Conservation (phyloP, 2,329 filamentous ascomycete genomes). For the Cercospora sp. region DNA sequence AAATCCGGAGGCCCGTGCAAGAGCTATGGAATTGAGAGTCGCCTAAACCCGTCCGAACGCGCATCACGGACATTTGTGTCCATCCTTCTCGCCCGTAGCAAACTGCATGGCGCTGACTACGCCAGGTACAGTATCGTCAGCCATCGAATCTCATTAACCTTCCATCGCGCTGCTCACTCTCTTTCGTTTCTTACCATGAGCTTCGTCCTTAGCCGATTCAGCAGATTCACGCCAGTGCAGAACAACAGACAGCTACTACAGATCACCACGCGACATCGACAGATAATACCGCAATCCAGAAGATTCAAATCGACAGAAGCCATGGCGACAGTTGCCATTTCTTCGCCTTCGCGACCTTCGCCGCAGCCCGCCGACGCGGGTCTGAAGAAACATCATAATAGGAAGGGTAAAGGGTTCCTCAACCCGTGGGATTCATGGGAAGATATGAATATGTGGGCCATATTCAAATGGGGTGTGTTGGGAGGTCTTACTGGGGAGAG, state of each 20-base stretch:
- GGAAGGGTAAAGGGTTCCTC: slow-evolving; percentile 56
- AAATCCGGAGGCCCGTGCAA: neutral
- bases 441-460: slow-evolving; percentile 39
- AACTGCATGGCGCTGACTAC: neutral
- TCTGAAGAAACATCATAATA: slow-evolving; percentile 42
- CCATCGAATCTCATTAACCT: neutral
- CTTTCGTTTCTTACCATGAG: slow-evolving; percentile 9
- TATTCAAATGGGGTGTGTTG: slow-evolving; percentile 44
- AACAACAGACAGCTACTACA: slow-evolving; percentile 1
- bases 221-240: neutral
- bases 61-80: neutral
- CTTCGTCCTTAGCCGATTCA: slow-evolving; percentile 6
- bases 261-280: neutral
- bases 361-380: slow-evolving; percentile 47
- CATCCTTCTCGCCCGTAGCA: neutral
- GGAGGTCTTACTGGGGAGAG: slow-evolving; percentile 52
- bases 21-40: neutral
- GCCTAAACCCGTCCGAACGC: neutral
- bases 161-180: neutral
- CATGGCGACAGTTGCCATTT: slow-evolving; percentile 30
- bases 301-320: neutral
- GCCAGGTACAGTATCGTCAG: slow-evolving; percentile 4
- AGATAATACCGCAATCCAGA: neutral
- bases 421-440: slow-evolving; percentile 59
- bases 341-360: slow-evolving; percentile 40